A percentile compares a stretch with the other conserved stretches of the same genome.
Conservation (phyloP, 257 asterid species). For the Ballota nigra region DNA sequence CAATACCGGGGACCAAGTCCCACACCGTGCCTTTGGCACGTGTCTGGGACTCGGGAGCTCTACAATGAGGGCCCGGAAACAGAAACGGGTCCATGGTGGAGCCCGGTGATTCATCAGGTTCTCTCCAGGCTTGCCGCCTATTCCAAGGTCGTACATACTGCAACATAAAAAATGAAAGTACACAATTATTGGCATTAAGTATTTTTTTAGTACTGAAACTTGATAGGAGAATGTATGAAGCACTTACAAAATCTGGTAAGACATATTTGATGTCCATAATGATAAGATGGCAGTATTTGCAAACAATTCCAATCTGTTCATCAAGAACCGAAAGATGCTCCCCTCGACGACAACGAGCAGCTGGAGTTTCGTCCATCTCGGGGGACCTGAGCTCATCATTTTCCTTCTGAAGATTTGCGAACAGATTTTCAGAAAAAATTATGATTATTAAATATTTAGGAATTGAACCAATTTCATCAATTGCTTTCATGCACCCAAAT, state of each 20-base stretch:
- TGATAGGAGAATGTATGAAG: not conserved
- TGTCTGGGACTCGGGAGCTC: not conserved
- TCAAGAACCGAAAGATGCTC: constrained; percentile 45
- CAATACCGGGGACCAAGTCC: constrained; percentile 50
- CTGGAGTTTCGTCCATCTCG: constrained; percentile 20
- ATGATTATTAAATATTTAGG: too few relatives aligned
- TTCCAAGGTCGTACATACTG: constrained; percentile 33
- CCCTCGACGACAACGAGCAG: constrained; percentile 45
- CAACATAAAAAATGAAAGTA: not conserved
- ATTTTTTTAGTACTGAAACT: not conserved
- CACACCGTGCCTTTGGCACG: constrained; percentile 51
- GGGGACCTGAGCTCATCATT: constrained; percentile 4
- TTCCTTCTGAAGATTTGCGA: constrained; percentile 33
- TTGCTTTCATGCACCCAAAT: not conserved
- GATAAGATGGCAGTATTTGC: constrained; percentile 44
- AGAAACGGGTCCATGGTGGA: constrained; percentile 14
- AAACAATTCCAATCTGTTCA: constrained; percentile 66
- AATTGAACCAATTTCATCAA: too few relatives aligned
- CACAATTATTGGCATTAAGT: not conserved
- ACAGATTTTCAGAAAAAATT: not conserved
- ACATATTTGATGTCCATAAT: constrained; percentile 51
- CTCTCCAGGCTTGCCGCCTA: constrained; percentile 23
- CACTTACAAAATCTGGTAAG: constrained; percentile 61
- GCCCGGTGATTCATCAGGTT: constrained; percentile 22
- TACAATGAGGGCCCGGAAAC: constrained; percentile 19